Evolutionary conservation across 441 rosid species (phyloP), one percentile per base, ranked within the genome.

Genomic region (Adansonia madagascariensis): DNA sequence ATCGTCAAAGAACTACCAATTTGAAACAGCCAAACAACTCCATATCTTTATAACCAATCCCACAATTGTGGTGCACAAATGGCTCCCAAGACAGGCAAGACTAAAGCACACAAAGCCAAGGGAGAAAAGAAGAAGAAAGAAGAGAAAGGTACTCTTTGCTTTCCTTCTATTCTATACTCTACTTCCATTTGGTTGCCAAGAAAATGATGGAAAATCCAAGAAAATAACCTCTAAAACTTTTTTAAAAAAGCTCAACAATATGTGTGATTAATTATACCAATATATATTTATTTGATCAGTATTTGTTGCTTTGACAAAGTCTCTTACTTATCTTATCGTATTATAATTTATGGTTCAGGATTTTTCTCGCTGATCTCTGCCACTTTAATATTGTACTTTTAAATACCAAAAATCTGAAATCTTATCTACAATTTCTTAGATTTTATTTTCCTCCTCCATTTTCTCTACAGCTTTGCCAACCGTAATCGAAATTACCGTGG

Each of bases 81-180:
- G 96, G 94, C 96, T 81, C 96, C 96, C 17, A 91, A 89, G 71
- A 82, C 92, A 15, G 89, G 92, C 57, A 91, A 88, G 86, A 82
- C 91, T 31, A 91, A 85, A 69, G 85, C 88, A 9, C 92, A 91
- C 67, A 91, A 86, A 79, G 81, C 84, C 59, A 91, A 90, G 81
- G 92, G 92, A 70, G 96, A 91, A 35, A 91, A 90, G 88, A 91
- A 88, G 90, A 91, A 91, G 80, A 91, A 90, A 71, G 96, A 87
- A 81, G 96, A 91, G 88, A 91, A 90, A 91, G 92, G 95, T 89
- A 74, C 43, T 62, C 24, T 46, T 70, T 0, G 12, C 65, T 52
- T 49, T 43, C 56, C 6, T 44, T 65, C n/a, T 67, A 18, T 49
- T 12, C 6, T n/a, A 0, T 44, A 3, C 39, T 35, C 39, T 47